Conservation (phyloP, 2,329 filamentous ascomycete species). For the Epichloe uncinata region DNA sequence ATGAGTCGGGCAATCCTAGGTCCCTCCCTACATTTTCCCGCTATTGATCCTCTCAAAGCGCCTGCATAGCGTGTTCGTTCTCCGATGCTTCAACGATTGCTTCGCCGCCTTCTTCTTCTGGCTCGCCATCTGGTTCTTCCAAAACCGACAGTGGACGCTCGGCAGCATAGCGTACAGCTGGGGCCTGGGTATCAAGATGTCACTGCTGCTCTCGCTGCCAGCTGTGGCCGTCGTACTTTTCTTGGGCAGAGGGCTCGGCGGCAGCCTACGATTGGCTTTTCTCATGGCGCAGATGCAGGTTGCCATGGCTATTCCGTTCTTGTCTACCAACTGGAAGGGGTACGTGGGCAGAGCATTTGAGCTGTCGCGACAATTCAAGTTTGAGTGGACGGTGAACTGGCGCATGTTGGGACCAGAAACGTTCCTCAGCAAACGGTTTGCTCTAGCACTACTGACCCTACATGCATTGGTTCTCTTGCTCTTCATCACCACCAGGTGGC, state of each 20-base stretch:
- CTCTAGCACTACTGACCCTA: slow-evolving; percentile 48
- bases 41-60: slow-evolving; percentile 82
- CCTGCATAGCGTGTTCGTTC: slow-evolving; percentile 82
- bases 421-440: slow-evolving; percentile 60
- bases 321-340: slow-evolving; percentile 47
- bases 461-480: slow-evolving; percentile 53
- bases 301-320: slow-evolving; percentile 52
- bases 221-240: slow-evolving; percentile 67
- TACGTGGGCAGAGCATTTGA: slow-evolving; percentile 83
- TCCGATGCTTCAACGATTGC: slow-evolving; percentile 93
- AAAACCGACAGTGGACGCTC: slow-evolving; percentile 59
- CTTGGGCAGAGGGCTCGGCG: slow-evolving; percentile 53
- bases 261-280: slow-evolving; percentile 53
- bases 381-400: slow-evolving; percentile 99
- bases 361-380: slow-evolving; percentile 79
- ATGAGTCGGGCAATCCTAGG: slow-evolving; percentile 27
- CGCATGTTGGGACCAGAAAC: slow-evolving; percentile 74
- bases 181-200: slow-evolving; percentile 93
- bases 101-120: slow-evolving; percentile 78
- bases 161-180: slow-evolving; percentile 62
- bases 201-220: slow-evolving; percentile 67
- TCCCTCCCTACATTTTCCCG: slow-evolving; percentile 75
- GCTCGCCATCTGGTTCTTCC: slow-evolving; percentile 64
- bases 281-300: slow-evolving; percentile 72
- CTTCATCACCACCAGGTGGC: slow-evolving; percentile 59